These are phyloP conservation scores for Debaryomyces robertsiae DNA, from an alignment of 1,139 yeast genomes.

Conservation along the genomic window DNA sequence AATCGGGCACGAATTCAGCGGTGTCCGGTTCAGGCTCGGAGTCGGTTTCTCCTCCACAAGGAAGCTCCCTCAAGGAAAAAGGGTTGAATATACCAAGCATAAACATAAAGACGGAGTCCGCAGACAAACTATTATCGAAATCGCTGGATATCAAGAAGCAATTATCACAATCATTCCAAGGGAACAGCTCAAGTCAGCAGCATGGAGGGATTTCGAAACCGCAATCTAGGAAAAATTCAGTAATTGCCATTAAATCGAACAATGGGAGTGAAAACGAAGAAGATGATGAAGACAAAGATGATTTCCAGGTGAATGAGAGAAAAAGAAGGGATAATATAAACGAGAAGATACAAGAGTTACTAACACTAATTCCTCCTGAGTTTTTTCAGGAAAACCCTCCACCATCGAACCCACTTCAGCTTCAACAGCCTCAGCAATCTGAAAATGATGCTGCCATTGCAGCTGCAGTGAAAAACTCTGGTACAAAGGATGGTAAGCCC, in stretches of 20 bases:
- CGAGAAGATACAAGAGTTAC: slow-evolving; percentile 82
- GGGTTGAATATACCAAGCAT: slow-evolving; percentile 31
- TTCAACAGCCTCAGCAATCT: slow-evolving; percentile 10
- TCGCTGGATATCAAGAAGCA: slow-evolving; percentile 45
- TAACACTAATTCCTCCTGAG: slow-evolving; percentile 66
- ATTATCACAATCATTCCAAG: slow-evolving; percentile 43
- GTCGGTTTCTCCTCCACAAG: slow-evolving; percentile 21
- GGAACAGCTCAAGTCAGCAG: slow-evolving; percentile 20
- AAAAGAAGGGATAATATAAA: slow-evolving; percentile 87
- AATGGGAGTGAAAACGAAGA: slow-evolving; percentile 35
- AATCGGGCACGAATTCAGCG: slow-evolving; percentile 21
- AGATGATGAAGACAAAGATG: slow-evolving; percentile 33
- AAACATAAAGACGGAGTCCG: slow-evolving; percentile 32
- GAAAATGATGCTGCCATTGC: slow-evolving; percentile 21
- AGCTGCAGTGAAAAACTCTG: slow-evolving; percentile 52
- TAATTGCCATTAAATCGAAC: slow-evolving; percentile 31
- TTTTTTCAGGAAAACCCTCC: slow-evolving; percentile 43
- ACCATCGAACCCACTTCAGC: slow-evolving; percentile 7
- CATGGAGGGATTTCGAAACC: slow-evolving; percentile 47
- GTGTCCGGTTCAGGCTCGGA: slow-evolving; percentile 22
- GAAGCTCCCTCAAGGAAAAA: slow-evolving; percentile 18
- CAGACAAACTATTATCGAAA: slow-evolving; percentile 32
- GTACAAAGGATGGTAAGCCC: slow-evolving; percentile 87
- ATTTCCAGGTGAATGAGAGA: slow-evolving; percentile 52
- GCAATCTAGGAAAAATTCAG: slow-evolving; percentile 41